phyloP scores from a whole-genome alignment of 495 filamentous ascomycete species.

The Podospora appendiculata region DNA sequence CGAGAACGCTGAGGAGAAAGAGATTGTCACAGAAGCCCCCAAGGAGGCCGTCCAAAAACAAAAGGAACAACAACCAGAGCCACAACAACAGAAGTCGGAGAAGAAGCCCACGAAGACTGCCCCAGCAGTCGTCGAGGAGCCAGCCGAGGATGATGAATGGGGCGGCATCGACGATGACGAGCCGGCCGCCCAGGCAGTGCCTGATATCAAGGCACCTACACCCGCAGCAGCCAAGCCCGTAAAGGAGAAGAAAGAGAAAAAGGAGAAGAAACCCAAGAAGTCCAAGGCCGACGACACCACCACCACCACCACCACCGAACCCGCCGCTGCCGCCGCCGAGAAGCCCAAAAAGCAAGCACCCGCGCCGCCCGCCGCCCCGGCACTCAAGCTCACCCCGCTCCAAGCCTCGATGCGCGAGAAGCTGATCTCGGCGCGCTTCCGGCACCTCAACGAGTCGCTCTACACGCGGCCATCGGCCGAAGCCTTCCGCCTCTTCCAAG shows the following conservation, averaged over 20 bases:
- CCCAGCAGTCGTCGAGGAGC: not conserved
- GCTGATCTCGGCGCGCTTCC: slow-evolving; percentile 88
- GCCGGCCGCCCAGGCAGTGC: not conserved
- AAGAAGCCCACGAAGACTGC: slow-evolving; percentile 33
- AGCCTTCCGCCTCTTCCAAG: slow-evolving; percentile 67
- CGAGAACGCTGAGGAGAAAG: too few species aligned
- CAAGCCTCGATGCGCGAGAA: slow-evolving; percentile 92
- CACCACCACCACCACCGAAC: not conserved
- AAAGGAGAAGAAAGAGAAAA: slow-evolving; percentile 28
- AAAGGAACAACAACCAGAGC: not conserved
- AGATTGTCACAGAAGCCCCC: too few species aligned
- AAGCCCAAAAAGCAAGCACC: slow-evolving; percentile 8
- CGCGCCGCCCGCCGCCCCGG: slow-evolving; percentile 12
- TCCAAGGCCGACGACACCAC: slow-evolving; percentile 8
- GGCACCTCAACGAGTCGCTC: slow-evolving; percentile 91
- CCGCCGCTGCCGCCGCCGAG: slow-evolving; percentile 1
- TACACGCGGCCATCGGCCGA: slow-evolving; percentile 83
- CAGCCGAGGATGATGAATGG: slow-evolving; percentile 9
- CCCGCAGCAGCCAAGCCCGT: slow-evolving; percentile 6
- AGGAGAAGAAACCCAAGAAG: slow-evolving; percentile 28
- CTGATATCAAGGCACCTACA: not conserved
- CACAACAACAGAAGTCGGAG: slow-evolving; percentile 16
- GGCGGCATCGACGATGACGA: slow-evolving; percentile 14
- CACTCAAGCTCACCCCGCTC: slow-evolving; percentile 69
- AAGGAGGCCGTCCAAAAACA: not conserved